phyloP scores from a whole-genome alignment of 257 asterid genomes.

The Salvia rosmarinus region DNA sequence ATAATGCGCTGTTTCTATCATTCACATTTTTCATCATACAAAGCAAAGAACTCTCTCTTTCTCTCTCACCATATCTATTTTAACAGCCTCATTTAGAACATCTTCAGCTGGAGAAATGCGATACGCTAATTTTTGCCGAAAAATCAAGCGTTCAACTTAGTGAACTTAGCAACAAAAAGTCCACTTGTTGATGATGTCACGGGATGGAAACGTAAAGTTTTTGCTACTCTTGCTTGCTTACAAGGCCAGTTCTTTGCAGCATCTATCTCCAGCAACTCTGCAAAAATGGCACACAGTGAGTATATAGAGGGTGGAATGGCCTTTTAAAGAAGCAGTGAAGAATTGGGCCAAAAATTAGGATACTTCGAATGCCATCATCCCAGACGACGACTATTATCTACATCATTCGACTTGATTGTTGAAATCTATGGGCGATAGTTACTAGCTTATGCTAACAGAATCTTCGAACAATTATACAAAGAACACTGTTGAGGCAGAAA shows the following conservation, averaged over 20 bases:
- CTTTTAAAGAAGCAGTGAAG: background rate
- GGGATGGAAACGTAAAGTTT: constrained; percentile 83
- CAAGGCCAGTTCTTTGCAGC: constrained; percentile 78
- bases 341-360: too few species aligned
- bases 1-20: too few species aligned
- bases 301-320: too few species aligned
- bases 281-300: constrained; percentile 31
- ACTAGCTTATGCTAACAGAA: background rate
- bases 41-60: too few species aligned
- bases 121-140: background rate
- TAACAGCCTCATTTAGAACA: background rate
- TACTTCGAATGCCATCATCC: background rate
- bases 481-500: background rate
- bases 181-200: constrained; percentile 79
- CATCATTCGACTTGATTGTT: background rate
- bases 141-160: constrained; percentile 44
- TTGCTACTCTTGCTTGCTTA: constrained; percentile 58
- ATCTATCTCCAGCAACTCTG: constrained; percentile 76
- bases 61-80: too few species aligned
- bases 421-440: too few species aligned
- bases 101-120: constrained; percentile 14
- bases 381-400: background rate
- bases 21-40: background rate
- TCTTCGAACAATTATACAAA: background rate
- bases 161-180: constrained; percentile 85